Conservation (phyloP, 495 filamentous ascomycete genomes). For the Podospora appendiculata region DNA sequence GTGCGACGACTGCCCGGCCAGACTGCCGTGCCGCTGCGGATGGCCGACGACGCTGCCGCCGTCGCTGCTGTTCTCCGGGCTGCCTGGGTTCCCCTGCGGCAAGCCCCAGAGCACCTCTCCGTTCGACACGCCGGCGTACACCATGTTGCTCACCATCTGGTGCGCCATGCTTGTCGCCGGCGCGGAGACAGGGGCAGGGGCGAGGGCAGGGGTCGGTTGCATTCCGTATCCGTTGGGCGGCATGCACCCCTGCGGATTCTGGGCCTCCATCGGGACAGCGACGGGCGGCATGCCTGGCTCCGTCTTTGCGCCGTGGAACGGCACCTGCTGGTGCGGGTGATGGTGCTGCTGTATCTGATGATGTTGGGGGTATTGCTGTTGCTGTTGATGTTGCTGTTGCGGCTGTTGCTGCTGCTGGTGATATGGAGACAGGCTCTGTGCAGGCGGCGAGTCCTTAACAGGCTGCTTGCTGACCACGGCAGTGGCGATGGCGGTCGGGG, state of each 20-base stretch:
- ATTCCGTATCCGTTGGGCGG: not conserved
- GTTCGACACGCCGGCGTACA: conserved; percentile 37
- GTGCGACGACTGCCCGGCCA: too few relatives aligned
- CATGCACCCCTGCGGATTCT: not conserved
- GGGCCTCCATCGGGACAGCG: not conserved
- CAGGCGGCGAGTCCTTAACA: conserved; percentile 26
- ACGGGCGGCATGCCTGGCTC: not conserved
- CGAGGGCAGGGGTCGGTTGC: too few relatives aligned
- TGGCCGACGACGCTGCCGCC: conserved; percentile 15
- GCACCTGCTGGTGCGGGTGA: conserved; percentile 4
- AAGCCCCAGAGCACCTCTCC: conserved; percentile 38
- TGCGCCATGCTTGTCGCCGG: not conserved
- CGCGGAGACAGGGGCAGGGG: not conserved
- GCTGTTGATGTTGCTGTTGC: not conserved
- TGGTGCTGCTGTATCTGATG: conserved; percentile 9
- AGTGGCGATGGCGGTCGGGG: conserved; percentile 26
- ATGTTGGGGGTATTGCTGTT: conserved; percentile 1
- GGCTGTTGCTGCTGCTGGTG: conserved; percentile 12
- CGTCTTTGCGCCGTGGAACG: not conserved
- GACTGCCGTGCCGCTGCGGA: conserved; percentile 8
- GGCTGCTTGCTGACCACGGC: conserved; percentile 30
- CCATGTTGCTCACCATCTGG: conserved; percentile 20
- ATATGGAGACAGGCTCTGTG: not conserved
- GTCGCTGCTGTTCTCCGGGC: conserved; percentile 29
- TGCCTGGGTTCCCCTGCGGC: conserved; percentile 23